Evolutionary conservation across 306 rosid genomes (phyloP).

Genomic region (Quercus variabilis): DNA sequence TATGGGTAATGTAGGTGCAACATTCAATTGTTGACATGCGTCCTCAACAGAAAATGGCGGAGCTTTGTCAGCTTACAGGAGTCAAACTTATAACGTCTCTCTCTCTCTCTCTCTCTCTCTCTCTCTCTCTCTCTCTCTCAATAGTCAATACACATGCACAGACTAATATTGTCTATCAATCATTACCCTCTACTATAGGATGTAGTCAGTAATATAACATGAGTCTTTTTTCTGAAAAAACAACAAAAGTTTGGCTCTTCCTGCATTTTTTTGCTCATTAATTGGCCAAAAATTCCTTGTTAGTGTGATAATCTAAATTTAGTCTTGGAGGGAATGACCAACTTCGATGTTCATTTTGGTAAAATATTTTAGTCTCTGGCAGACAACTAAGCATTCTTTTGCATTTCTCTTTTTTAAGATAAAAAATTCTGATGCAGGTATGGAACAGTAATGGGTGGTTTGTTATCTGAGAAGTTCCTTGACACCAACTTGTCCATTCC

Average conservation of each 20-base stretch:
- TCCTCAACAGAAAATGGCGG: constrained; percentile 90
- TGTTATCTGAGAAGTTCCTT: constrained; percentile 85
- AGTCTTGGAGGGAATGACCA: neutral
- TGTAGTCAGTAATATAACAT: neutral
- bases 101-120: constrained; percentile 27
- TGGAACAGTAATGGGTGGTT: constrained; percentile 96
- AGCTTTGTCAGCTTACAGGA: constrained; percentile 88
- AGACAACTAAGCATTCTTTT: neutral
- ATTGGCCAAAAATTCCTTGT: neutral
- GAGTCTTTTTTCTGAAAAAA: neutral
- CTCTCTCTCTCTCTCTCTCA: constrained; percentile 20
- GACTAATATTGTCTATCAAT: neutral
- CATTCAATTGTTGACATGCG: constrained; percentile 93
- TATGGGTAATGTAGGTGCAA: constrained; percentile 57
- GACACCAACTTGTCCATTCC: constrained; percentile 83
- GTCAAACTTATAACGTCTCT: constrained; percentile 90
- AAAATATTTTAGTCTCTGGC: neutral
- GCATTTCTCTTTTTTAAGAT: constrained; percentile 9
- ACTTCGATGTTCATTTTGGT: neutral
- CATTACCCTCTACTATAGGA: neutral
- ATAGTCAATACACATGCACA: neutral
- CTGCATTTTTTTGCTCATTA: neutral
- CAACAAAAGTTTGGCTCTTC: neutral
- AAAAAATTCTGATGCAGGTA: constrained; percentile 57
- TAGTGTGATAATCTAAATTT: neutral